phyloP scores from a whole-genome alignment of 2,329 filamentous ascomycete genomes.

The Botrytis fragariae region DNA sequence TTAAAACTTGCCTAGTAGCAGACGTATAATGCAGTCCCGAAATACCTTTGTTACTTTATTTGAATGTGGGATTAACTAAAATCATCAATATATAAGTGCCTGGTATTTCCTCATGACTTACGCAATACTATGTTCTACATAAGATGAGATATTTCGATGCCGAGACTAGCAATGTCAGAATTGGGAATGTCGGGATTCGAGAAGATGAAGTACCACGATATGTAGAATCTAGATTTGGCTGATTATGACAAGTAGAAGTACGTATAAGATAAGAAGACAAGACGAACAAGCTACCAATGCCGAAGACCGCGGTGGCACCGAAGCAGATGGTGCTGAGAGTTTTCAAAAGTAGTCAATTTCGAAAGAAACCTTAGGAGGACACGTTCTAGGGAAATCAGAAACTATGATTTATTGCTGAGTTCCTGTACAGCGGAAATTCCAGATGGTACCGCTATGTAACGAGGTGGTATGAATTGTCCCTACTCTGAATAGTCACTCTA shows the following conservation, averaged over 20 bases:
- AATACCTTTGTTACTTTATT: too few species aligned
- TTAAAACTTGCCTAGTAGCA: too few species aligned
- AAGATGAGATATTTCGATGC: not conserved
- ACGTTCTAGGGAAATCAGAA: not conserved
- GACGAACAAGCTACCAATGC: not conserved
- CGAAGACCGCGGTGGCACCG: not conserved
- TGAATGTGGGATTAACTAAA: too few species aligned
- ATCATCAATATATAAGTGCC: not conserved
- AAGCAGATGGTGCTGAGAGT: not conserved
- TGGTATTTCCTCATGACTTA: not conserved
- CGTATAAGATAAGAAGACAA: not conserved
- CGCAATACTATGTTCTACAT: too few species aligned
- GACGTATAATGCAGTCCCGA: too few species aligned
- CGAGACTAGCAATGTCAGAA: not conserved
- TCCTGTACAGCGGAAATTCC: not conserved
- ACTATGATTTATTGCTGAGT: not conserved
- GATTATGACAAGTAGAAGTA: too few species aligned
- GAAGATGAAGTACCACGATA: not conserved
- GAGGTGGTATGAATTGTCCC: not conserved
- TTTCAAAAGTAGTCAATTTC: not conserved
- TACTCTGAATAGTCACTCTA: not conserved
- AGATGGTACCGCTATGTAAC: not conserved
- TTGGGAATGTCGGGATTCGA: not conserved
- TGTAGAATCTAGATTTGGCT: not conserved
- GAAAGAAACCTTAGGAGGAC: not conserved